phyloP scores from a whole-genome alignment of 768 basidiomycete species.

The Suillus ampliporus region DNA sequence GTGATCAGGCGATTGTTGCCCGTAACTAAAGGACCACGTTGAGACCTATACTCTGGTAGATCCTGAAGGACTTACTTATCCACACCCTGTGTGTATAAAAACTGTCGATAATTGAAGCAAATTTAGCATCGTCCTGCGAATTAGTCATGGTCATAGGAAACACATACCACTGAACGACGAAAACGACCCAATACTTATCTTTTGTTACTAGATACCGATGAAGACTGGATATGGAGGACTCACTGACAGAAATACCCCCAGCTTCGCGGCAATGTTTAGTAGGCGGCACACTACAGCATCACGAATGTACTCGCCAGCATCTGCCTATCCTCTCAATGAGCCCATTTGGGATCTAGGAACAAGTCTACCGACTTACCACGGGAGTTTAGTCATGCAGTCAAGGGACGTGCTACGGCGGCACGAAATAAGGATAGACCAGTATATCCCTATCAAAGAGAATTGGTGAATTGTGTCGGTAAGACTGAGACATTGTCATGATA shows the following conservation, averaged over 20 bases:
- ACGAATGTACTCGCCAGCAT: neutral
- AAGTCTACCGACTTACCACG: neutral
- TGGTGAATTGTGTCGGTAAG: neutral
- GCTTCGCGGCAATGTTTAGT: neutral
- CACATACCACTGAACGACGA: conserved; percentile 26
- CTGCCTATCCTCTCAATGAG: conserved; percentile 3
- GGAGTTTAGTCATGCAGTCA: neutral
- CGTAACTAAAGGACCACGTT: conserved; percentile 20
- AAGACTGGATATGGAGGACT: neutral
- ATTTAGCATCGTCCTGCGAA: neutral
- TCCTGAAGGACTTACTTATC: conserved; percentile 25
- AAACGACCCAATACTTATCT: conserved; percentile 22
- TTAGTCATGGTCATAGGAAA: too few relatives aligned
- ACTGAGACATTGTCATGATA: neutral
- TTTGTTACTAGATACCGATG: neutral
- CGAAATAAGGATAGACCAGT: conserved; percentile 1
- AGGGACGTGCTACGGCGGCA: conserved; percentile 1
- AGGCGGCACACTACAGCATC: neutral
- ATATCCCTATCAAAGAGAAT: neutral
- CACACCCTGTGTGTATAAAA: conserved; percentile 34
- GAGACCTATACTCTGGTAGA: neutral
- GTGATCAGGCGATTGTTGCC: conserved; percentile 21
- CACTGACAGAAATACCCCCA: neutral
- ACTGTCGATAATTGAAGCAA: conserved; percentile 14
- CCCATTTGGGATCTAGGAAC: neutral